Base-by-base conservation (phyloP, 2,329 filamentous ascomycete species). In the Arachnomyces sp. region DNA sequence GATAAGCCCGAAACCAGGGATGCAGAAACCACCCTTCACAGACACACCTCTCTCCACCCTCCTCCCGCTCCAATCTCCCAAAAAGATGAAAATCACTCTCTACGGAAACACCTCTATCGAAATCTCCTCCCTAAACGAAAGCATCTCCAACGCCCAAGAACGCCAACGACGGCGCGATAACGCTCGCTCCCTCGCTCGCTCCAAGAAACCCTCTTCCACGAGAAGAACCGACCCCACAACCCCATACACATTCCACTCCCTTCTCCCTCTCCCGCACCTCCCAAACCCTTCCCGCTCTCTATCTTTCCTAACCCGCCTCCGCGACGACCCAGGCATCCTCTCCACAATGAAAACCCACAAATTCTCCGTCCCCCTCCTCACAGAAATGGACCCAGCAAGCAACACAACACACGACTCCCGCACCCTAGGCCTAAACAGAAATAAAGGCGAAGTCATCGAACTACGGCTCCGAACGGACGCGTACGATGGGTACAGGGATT, bases 401-500 rank as follows among this genome's bases (percentile, higher is more conserved):
- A 80, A 95, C 62, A 95, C 89, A 0, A 85, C 77, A 3, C 82
- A 86, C 54, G 83, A 92, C n/a, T 80, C 80, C 36, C 75, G 86
- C 33, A 89, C 86, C 1, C 66, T 96, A 0, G 92, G 92, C 0
- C 61, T 96, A 31, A 98, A 98, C 58, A 73, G 87, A 8, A 95
- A 96, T 57, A 65, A 72, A 2, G 92, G 92, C 44, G 84, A 95
- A 61, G 86, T 87, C 1, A 95, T 98, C 42, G 89, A 96, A 70
- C 65, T 98, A 45, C 73, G 92, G 0, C 66, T 98, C 28, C 73
- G 92, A n/a, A 96, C 92, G 1, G 92, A 98, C 65, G 86, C 85
- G 2, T 87, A 92, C 59, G 88, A 95, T 60, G 92, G 92, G 1
- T 96, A 95, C 56, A 71, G 92, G 29, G 87, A 95, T 59, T 98